Evolutionary conservation across 2,329 filamentous ascomycete species (phyloP).

Genomic region (Xenoacremonium recifei): DNA sequence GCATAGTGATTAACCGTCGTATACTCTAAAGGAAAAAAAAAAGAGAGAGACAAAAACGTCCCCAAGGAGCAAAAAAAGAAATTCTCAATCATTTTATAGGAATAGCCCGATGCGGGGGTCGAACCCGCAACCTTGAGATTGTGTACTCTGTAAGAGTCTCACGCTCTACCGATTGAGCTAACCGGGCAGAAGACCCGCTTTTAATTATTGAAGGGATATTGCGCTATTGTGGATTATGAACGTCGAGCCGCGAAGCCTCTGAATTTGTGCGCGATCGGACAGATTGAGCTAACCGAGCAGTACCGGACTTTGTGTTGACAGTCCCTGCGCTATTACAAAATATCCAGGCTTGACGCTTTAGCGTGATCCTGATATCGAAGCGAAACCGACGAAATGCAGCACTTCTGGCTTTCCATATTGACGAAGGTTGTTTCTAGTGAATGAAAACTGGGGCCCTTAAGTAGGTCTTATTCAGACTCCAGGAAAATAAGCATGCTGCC

Average conservation of each 20-base stretch:
- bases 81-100: slow-evolving; percentile 20
- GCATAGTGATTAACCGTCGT: background rate
- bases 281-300: background rate
- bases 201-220: no score
- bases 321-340: background rate
- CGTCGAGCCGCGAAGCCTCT: no score
- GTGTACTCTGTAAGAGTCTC: slow-evolving; percentile 57
- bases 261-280: background rate
- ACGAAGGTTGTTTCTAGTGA: no score
- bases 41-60: background rate
- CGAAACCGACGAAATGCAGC: no score
- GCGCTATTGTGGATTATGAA: no score
- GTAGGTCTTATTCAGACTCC: no score
- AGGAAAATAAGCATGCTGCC: no score
- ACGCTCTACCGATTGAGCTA: slow-evolving; percentile 60
- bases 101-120: slow-evolving; percentile 42
- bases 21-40: background rate
- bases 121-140: slow-evolving; percentile 57
- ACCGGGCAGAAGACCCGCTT: slow-evolving; percentile 27
- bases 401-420: no score
- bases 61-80: slow-evolving; percentile 2
- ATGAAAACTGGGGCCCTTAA: no score
- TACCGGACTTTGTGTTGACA: background rate
- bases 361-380: no score
- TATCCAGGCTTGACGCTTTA: no score